Percentiles rank a stretch among this genome's conserved stretches.
Evolutionary conservation across 345 rosid species (phyloP).

Genomic region (Luvunga scandens): DNA sequence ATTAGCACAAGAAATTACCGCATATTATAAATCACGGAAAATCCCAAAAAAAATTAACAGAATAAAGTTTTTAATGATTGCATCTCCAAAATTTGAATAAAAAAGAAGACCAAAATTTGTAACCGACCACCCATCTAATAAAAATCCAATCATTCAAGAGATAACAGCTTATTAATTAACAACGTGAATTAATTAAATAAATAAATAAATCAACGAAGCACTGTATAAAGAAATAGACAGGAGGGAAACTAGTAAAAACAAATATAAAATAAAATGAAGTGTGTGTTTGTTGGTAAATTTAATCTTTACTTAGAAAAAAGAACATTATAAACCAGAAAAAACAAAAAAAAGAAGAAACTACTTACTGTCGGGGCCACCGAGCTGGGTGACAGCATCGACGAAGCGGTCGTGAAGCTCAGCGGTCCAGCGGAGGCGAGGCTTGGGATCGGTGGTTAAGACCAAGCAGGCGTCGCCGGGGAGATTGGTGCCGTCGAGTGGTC

Average conservation of each 20-base stretch:
- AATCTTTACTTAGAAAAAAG: not conserved
- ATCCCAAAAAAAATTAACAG: not conserved
- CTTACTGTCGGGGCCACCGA: constrained; percentile 96
- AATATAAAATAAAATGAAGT: not conserved
- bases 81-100: not conserved
- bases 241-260: not conserved
- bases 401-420: constrained; percentile 93
- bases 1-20: not conserved
- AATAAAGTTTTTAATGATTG: not conserved
- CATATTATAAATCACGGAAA: not conserved
- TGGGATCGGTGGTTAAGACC: constrained; percentile 89
- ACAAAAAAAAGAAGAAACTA: constrained; percentile 21
- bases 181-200: not conserved
- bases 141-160: not conserved
- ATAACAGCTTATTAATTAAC: not conserved
- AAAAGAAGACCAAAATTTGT: not conserved
- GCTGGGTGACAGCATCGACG: constrained; percentile 85
- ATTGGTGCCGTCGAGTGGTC: constrained; percentile 66
- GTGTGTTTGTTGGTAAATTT: not conserved
- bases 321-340: not conserved
- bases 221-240: not conserved
- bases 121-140: not conserved
- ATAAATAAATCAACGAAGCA: not conserved
- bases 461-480: constrained; percentile 71
- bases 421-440: constrained; percentile 98